Evolutionary conservation across 192 early-diverging fungal genomes (phyloP), one percentile per base, ranked within the genome.

Genomic region (Polychytrium aggregatum): DNA sequence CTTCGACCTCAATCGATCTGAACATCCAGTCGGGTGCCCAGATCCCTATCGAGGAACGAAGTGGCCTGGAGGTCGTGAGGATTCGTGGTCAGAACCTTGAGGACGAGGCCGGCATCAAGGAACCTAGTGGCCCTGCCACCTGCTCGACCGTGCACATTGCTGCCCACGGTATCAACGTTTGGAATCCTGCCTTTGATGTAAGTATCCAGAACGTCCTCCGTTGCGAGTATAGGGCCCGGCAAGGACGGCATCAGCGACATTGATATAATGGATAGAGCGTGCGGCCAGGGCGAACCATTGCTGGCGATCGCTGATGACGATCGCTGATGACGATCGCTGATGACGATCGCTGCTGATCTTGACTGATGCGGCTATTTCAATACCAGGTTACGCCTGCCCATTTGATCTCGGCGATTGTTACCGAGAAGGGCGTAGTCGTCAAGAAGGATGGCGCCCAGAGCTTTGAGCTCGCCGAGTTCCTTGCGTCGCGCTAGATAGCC

Each of bases 181-280:
- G 95, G 95, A 94, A 98, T 58, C 90, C 95, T 11, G 84, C 86
- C 38, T 98, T 98, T 63, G 94, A 98, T 59, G 68, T 65, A 43
- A 41, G 60, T 57, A 18, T n/a, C 21, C n/a, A n/a, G n/a, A n/a
- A n/a, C n/a, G n/a, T n/a, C n/a, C n/a, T n/a, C n/a, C n/a, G n/a
- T n/a, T n/a, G n/a, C n/a, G n/a, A n/a, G n/a, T n/a, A n/a, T n/a
- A n/a, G n/a, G n/a, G n/a, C n/a, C n/a, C n/a, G n/a, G n/a, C n/a
- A n/a, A n/a, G n/a, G n/a, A n/a, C n/a, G n/a, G n/a, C n/a, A n/a
- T n/a, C n/a, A n/a, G n/a, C n/a, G n/a, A n/a, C n/a, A n/a, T n/a
- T n/a, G n/a, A n/a, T n/a, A n/a, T n/a, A n/a, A n/a, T n/a, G n/a
- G n/a, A n/a, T n/a, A n/a, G n/a, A n/a, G n/a, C n/a, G n/a, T n/a